Percentiles rank a stretch among this genome's conserved stretches.
phyloP scores from a whole-genome alignment of 768 basidiomycete genomes.

The Phaffia tasmanica region DNA sequence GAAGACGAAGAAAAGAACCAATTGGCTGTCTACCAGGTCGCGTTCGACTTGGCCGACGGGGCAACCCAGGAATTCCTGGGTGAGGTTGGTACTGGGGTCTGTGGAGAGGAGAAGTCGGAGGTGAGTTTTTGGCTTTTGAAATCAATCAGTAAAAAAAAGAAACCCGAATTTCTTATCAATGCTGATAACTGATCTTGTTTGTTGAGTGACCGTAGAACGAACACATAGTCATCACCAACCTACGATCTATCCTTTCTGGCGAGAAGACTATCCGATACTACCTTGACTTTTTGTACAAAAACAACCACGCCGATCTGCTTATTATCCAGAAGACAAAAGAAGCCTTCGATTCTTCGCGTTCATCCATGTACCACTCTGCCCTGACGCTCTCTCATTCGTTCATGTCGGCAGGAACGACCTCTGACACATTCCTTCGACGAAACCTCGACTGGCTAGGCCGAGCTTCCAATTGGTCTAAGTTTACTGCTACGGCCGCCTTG shows the following conservation, averaged over 20 bases:
- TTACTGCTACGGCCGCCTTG: constrained; percentile 89
- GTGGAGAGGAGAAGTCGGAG: constrained; percentile 11
- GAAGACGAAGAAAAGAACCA: constrained; percentile 41
- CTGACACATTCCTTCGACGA: constrained; percentile 81
- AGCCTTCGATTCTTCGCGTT: constrained; percentile 43
- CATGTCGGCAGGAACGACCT: constrained; percentile 95
- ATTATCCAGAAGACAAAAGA: constrained; percentile 91
- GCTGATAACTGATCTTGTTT: constrained; percentile 9
- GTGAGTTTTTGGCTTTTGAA: constrained; percentile 4
- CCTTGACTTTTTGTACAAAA: constrained; percentile 87
- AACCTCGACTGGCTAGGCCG: constrained; percentile 94
- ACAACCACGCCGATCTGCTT: constrained; percentile 81
- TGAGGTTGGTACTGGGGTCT: constrained; percentile 43
- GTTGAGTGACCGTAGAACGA: background rate
- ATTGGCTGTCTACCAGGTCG: constrained; percentile 82
- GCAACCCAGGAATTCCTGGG: constrained; percentile 87
- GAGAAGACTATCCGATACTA: constrained; percentile 86
- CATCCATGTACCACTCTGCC: constrained; percentile 94
- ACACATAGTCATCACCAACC: constrained; percentile 39
- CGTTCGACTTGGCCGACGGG: constrained; percentile 88
- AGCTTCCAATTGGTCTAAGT: constrained; percentile 97
- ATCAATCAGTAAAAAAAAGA: constrained; percentile 48
- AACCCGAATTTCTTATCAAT: constrained; percentile 33
- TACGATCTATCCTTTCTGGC: constrained; percentile 74
- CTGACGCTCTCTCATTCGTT: constrained; percentile 94